Percentiles rank a stretch among this genome's conserved stretches.
These are phyloP conservation scores for Wallacemonas collosoma DNA, from an alignment of 208 protist species.

Conservation along the genomic window DNA sequence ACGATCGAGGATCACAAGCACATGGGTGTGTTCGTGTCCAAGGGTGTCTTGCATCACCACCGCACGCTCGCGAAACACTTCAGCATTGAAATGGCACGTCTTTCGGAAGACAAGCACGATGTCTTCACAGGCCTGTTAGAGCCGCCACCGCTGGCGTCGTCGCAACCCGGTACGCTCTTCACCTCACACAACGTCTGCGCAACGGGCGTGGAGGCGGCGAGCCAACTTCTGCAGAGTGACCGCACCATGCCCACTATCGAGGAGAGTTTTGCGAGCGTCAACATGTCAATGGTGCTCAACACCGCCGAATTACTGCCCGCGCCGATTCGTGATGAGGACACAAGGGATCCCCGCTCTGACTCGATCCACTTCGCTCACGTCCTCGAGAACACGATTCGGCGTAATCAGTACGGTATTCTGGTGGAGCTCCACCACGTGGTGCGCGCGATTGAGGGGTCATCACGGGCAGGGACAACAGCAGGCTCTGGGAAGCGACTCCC, in stretches of 20 bases:
- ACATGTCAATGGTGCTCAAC: constrained; percentile 20
- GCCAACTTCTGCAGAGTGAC: constrained; percentile 25
- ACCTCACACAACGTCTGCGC: constrained; percentile 39
- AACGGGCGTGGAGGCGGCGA: constrained; percentile 32
- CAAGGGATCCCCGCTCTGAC: constrained; percentile 26
- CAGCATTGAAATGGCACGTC: constrained; percentile 13
- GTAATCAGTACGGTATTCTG: constrained; percentile 43
- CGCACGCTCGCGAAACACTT: constrained; percentile 35
- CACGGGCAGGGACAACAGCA: neutral
- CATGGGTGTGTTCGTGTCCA: constrained; percentile 60
- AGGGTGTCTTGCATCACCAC: constrained; percentile 60
- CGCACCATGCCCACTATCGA: neutral
- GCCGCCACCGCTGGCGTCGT: constrained; percentile 33
- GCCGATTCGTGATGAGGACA: neutral
- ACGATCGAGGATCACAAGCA: constrained; percentile 54
- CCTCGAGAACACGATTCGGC: constrained; percentile 37
- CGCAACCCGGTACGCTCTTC: constrained; percentile 41
- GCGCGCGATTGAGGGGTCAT: constrained; percentile 16
- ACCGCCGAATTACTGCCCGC: neutral
- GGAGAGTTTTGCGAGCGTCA: constrained; percentile 11
- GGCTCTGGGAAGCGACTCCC: constrained; percentile 1
- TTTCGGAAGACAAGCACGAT: constrained; percentile 6
- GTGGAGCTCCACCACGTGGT: constrained; percentile 47
- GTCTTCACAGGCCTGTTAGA: constrained; percentile 33
- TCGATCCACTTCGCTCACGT: constrained; percentile 48